Conservation (phyloP, 768 basidiomycete species). For the Atractiella rhizophila region DNA sequence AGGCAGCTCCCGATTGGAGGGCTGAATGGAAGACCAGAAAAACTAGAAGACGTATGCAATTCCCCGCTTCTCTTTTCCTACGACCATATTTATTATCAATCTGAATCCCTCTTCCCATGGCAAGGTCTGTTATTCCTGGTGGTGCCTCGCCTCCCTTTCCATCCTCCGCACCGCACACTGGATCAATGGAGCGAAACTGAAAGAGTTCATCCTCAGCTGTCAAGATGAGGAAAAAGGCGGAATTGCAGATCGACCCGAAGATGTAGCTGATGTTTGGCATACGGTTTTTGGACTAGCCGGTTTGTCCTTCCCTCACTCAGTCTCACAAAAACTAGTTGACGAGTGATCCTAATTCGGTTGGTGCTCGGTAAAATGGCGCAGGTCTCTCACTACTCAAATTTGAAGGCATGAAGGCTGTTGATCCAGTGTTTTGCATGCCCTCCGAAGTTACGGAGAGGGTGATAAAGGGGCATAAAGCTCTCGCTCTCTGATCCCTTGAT, state of each 20-base stretch:
- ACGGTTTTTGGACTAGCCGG: slow-evolving; percentile 79
- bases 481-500: too few species aligned
- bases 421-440: slow-evolving; percentile 94
- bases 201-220: slow-evolving; percentile 59
- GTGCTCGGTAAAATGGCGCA: slow-evolving; percentile 14
- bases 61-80: not conserved
- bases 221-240: slow-evolving; percentile 78
- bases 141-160: slow-evolving; percentile 70
- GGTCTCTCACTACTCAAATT: slow-evolving; percentile 74
- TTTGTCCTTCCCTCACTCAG: slow-evolving; percentile 12
- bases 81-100: not conserved
- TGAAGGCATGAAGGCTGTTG: slow-evolving; percentile 54
- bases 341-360: not conserved
- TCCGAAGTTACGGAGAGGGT: slow-evolving; percentile 26
- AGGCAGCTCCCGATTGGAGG: slow-evolving; percentile 81
- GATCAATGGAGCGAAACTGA: slow-evolving; percentile 62
- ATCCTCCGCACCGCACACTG: slow-evolving; percentile 59
- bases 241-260: slow-evolving; percentile 74
- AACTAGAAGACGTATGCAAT: slow-evolving; percentile 63
- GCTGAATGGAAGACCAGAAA: slow-evolving; percentile 89
- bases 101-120: not conserved
- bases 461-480: too few species aligned
- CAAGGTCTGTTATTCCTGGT: slow-evolving; percentile 91
- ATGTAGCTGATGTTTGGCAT: slow-evolving; percentile 94
- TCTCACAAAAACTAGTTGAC: not conserved